These are phyloP conservation scores for Epichloe festucae DNA, from an alignment of 2,329 filamentous ascomycete genomes.

Conservation along the genomic window DNA sequence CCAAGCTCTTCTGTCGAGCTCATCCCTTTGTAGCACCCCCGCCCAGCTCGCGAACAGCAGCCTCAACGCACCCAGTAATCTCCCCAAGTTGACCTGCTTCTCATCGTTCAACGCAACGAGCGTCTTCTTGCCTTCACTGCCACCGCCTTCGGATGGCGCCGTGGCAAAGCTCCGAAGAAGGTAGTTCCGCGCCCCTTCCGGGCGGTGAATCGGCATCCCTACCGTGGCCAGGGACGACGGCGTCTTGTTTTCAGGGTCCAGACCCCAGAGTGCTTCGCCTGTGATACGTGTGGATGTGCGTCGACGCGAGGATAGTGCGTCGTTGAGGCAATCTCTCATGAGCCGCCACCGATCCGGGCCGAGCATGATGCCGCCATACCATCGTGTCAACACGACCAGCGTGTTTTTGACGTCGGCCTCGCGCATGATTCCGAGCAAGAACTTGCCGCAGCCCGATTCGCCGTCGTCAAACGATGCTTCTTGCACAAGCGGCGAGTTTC, in stretches of 20 bases:
- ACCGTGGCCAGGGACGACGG: slow-evolving; percentile 23
- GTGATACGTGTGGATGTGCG: slow-evolving; percentile 22
- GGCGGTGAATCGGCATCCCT: slow-evolving; percentile 59
- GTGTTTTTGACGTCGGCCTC: slow-evolving; percentile 37
- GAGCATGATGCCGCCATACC: slow-evolving; percentile 50
- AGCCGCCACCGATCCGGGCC: slow-evolving; percentile 50
- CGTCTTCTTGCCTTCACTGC: too few species aligned
- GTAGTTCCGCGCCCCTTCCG: slow-evolving; percentile 53
- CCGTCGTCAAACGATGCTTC: slow-evolving; percentile 47
- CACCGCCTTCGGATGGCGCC: too few species aligned
- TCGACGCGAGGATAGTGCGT: slow-evolving; percentile 37
- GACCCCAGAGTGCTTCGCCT: slow-evolving; percentile 46
- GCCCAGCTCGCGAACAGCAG: too few species aligned
- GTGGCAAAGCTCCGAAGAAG: too few species aligned
- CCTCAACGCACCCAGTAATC: too few species aligned
- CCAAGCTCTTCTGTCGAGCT: slow-evolving; percentile 69
- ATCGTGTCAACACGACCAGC: slow-evolving; percentile 46
- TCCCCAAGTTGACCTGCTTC: too few species aligned
- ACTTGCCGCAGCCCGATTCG: slow-evolving; percentile 44
- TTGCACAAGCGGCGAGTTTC: slow-evolving; percentile 26
- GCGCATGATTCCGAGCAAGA: slow-evolving; percentile 41
- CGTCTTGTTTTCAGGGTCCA: slow-evolving; percentile 41
- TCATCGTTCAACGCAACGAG: too few species aligned
- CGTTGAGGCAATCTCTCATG: slow-evolving; percentile 43
- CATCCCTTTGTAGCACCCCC: slow-evolving; percentile 41